Evolutionary conservation across 192 early-diverging fungal species (phyloP), one percentile per base, ranked within the genome.

Genomic region (Kickxella alabastrina): DNA sequence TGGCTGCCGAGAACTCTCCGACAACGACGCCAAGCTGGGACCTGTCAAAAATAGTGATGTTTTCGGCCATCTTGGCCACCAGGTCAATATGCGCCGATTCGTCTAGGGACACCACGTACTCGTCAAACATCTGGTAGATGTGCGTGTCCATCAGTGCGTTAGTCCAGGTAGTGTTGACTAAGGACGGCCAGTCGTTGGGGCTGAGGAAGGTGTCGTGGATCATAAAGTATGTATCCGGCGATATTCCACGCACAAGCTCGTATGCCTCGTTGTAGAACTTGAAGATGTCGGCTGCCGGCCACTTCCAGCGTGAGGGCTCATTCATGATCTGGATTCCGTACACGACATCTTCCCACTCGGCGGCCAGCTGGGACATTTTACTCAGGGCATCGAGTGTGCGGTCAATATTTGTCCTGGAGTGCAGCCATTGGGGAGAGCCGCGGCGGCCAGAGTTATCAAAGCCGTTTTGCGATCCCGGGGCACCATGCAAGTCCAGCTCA

Each of bases 1-100:
- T 83, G 21, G 85, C 85, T 0, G 81, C 64, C 3, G 85, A 84
- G 48, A 81, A 89, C 55, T 89, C 87, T 15, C 87, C 87, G 1
- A 85, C 85, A 52, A 89, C 82, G 6, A 83, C 84, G 34, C 78
- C 79, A 10, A 81, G 78, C 31, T 65, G 64, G 3, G 68, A 43
- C 6, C 64, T 53, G 22, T 64, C 59, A 26, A 77, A 79, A 3
- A 55, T 15, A 10, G 43, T 53, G 10, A 83, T 48, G 19, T 71
- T 52, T 39, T 65, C 48, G 8, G 57, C 55, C 58, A 74, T 62
- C 1, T 38, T 49, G 4, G 58, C 37, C 3, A 68, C 62, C 65
- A 67, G 57, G 37, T 64, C 49, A 13, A 79, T 63, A 41, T 79
- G 77, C 19, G 54, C 43, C 9, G 51, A 38, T 23, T 66, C 65